These are phyloP conservation scores for Coffea humblotiana DNA, from an alignment of 305 asterid genomes.

Conservation along the genomic window DNA sequence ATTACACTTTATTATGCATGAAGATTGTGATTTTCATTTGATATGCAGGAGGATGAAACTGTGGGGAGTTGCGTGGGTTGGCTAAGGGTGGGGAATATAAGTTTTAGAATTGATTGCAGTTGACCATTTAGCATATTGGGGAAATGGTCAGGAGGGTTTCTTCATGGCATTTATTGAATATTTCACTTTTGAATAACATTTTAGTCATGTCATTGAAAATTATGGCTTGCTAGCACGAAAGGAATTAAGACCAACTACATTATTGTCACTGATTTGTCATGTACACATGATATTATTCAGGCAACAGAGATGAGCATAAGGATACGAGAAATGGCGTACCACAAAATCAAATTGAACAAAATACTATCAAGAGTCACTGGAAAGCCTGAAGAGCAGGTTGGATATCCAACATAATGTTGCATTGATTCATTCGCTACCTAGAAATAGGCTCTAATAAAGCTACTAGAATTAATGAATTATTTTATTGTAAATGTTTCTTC, in stretches of 20 bases:
- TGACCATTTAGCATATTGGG: not conserved
- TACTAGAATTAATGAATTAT: not conserved
- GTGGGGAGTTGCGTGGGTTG: not conserved
- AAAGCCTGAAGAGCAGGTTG: constrained; percentile 72
- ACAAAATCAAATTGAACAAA: constrained; percentile 71
- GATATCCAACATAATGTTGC: constrained; percentile 16
- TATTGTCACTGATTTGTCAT: not conserved
- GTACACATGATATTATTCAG: constrained; percentile 32
- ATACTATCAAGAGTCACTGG: constrained; percentile 78
- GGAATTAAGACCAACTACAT: not conserved
- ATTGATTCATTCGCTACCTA: not conserved
- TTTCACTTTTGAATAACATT: not conserved
- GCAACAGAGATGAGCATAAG: constrained; percentile 80
- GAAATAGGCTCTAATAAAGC: not conserved
- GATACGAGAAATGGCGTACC: constrained; percentile 76
- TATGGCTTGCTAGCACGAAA: not conserved
- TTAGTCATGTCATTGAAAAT: not conserved
- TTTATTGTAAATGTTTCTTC: constrained; percentile 6
- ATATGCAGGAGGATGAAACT: not conserved
- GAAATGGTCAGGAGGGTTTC: not conserved
- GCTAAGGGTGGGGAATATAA: not conserved
- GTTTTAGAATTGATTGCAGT: not conserved
- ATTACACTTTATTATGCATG: not conserved
- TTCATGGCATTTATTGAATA: not conserved
- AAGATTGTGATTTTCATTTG: not conserved